phyloP scores from a whole-genome alignment of 1,284 basidiomycete species.

The Schizopora paradoxa region DNA sequence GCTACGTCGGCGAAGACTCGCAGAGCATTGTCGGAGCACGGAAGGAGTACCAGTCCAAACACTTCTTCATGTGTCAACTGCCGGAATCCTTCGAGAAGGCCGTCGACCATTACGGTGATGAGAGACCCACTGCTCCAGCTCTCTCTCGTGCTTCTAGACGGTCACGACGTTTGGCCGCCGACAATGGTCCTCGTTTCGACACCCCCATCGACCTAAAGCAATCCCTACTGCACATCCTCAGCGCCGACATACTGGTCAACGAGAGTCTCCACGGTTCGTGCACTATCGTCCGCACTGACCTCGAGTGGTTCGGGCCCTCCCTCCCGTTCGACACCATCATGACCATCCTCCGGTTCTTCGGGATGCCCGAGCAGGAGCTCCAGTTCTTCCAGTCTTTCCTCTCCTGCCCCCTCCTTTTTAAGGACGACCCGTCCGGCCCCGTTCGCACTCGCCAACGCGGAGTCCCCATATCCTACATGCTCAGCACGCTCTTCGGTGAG shows the following conservation, averaged over 20 bases:
- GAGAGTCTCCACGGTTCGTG: constrained; percentile 30
- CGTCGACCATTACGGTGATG: constrained; percentile 5
- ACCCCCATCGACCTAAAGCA: constrained; percentile 16
- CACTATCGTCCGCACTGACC: constrained; percentile 34
- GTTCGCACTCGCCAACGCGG: constrained; percentile 16
- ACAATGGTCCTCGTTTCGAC: constrained; percentile 9
- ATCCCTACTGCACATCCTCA: constrained; percentile 32
- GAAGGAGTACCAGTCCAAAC: constrained; percentile 1
- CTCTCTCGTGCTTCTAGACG: no score
- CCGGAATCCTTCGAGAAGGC: background rate
- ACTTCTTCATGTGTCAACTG: constrained; percentile 18
- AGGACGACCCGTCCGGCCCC: constrained; percentile 10
- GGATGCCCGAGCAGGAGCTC: constrained; percentile 33
- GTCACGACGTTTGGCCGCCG: no score
- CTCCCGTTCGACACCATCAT: constrained; percentile 36
- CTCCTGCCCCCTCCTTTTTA: constrained; percentile 21
- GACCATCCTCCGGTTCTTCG: constrained; percentile 35
- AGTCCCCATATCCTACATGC: constrained; percentile 23
- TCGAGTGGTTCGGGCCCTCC: constrained; percentile 44
- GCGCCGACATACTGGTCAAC: constrained; percentile 35
- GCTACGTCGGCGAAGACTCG: background rate
- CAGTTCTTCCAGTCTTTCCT: constrained; percentile 35
- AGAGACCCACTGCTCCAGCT: no score
- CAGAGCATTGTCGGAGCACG: background rate
- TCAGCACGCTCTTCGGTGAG: constrained; percentile 36